Conservation (phyloP, 345 rosid genomes). For the Excoecaria cochinchinensis region DNA sequence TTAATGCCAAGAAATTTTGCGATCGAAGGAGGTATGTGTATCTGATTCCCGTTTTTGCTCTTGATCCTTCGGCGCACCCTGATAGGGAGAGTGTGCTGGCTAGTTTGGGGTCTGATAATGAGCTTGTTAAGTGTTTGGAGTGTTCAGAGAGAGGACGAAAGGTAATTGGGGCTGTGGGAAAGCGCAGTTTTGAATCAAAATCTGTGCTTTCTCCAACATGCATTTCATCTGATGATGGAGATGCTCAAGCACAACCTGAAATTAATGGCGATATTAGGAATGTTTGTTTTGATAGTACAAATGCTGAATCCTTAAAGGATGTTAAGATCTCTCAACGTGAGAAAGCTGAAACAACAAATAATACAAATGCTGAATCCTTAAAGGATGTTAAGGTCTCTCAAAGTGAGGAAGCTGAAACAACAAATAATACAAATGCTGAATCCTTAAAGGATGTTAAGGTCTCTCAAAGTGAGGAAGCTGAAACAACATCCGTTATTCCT, state of each 20-base stretch:
- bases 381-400: not conserved
- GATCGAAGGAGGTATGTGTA: constrained; percentile 95
- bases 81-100: constrained; percentile 82
- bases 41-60: constrained; percentile 81
- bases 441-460: not conserved
- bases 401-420: not conserved
- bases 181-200: constrained; percentile 40
- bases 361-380: constrained; percentile 12
- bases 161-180: constrained; percentile 66
- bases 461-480: not conserved
- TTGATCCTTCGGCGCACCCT: constrained; percentile 67
- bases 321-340: not conserved
- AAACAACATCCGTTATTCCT: not conserved
- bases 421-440: constrained; percentile 11
- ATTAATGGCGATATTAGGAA: constrained; percentile 20
- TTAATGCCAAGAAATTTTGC: constrained; percentile 78
- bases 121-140: constrained; percentile 73
- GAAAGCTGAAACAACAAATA: not conserved
- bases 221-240: constrained; percentile 37
- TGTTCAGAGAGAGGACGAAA: constrained; percentile 85
- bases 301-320: constrained; percentile 10
- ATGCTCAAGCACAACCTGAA: constrained; percentile 17
- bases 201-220: constrained; percentile 27
- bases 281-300: constrained; percentile 14
- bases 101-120: constrained; percentile 64